Conservation (phyloP, 129 eudicot species). For the Tagetes patula region DNA sequence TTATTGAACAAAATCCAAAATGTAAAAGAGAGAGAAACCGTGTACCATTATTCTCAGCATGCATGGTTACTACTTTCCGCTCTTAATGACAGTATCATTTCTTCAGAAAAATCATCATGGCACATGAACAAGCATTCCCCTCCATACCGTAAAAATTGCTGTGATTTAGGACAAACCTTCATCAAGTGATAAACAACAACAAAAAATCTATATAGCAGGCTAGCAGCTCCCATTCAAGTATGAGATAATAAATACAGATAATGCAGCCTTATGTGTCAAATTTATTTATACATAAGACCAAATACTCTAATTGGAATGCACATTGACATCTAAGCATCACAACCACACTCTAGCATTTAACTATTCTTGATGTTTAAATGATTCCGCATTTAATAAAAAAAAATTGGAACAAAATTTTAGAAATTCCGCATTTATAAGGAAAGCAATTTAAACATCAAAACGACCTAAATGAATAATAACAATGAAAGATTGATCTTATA, state of each 20-base stretch:
- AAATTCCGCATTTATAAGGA: neutral
- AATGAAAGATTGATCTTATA: neutral
- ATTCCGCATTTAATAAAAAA: neutral
- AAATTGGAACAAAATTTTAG: neutral
- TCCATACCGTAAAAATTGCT: slow-evolving; percentile 5
- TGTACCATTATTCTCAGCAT: slow-evolving; percentile 24
- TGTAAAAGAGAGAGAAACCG: neutral
- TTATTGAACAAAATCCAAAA: slow-evolving; percentile 23
- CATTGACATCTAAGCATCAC: slow-evolving; percentile 24
- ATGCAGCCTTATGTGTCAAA: slow-evolving; percentile 1
- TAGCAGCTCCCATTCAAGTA: slow-evolving; percentile 4
- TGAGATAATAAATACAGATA: neutral
- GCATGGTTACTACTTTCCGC: slow-evolving; percentile 11
- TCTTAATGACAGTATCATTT: slow-evolving; percentile 15
- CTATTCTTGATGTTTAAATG: slow-evolving; percentile 15
- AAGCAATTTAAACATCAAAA: neutral
- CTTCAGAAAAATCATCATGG: slow-evolving; percentile 34
- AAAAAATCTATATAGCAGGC: slow-evolving; percentile 6
- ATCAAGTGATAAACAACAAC: neutral
- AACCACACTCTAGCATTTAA: slow-evolving; percentile 10
- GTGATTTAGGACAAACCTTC: neutral
- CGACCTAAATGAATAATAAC: neutral
- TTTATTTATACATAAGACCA: neutral
- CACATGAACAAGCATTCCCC: slow-evolving; percentile 15
- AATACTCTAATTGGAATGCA: slow-evolving; percentile 6